Evolutionary conservation across 208 protist genomes (phyloP), one percentile per base, ranked within the genome.

Genomic region (Lotmaria passim): DNA sequence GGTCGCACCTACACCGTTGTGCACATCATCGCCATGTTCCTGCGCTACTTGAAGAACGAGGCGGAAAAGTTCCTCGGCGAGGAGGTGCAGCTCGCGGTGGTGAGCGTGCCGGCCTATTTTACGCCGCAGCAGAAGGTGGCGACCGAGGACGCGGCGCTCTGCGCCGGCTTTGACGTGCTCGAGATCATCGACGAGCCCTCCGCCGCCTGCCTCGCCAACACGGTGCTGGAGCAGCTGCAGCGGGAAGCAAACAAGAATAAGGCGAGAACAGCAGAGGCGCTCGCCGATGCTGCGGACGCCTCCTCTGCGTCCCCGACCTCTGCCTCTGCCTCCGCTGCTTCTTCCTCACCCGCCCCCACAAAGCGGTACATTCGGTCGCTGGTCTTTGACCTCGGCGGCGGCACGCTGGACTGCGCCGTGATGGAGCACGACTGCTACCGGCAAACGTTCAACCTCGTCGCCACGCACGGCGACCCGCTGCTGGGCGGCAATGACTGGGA

Each of bases 111-210:
- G 8, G 93, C 93, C n/a, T 93, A 96, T 76, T 97, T 97, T 76
- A 96, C 88, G 7, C 89, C 90, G 28, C 89, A 90, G 60, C 93
- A 97, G 65, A 95, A 95, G 64, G 90, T 96, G 1, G 93, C 93
- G 12, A 97, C 93, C n/a, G 90, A 97, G 73, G 93, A 97, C 66
- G 93, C 93, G 15, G 93, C 91, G 41, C 85, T 96, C 19, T 86
- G 82, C 38, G 93, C 93, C 1, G 92, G 92, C 30, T 93, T 97
- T 52, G 93, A 97, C 69, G 93, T 97, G 38, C 83, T 96, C 11
- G 90, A 96, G 73, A 79, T 97, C n/a, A 96, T 97, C 74, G 92
- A 97, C 72, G 93, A 97, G 62, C 93, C 91, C 23, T 96, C 91
- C 7, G 93, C 93, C 0, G 91, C 93, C 23, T 95, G 90, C 69